phyloP scores from a whole-genome alignment of 768 basidiomycete species.

The Tephrocybe sp. region DNA sequence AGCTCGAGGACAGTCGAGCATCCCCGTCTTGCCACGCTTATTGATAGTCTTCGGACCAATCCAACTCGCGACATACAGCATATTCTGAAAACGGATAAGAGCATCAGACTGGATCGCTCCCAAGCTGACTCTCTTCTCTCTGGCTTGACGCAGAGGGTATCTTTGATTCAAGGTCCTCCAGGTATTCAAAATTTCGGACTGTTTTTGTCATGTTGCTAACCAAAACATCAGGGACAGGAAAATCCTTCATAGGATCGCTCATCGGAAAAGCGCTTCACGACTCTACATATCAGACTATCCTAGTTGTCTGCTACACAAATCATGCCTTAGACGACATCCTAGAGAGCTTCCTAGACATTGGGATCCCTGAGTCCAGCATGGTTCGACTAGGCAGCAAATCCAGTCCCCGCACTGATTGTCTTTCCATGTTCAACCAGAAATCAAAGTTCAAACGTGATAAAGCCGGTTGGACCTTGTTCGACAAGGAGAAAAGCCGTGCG shows the following conservation, averaged over 20 bases:
- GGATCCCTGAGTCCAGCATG: constrained; percentile 48
- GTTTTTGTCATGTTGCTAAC: background rate
- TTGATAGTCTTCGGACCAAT: constrained; percentile 27
- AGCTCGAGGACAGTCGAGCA: too few species aligned
- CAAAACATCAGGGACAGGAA: constrained; percentile 58
- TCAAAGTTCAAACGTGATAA: constrained; percentile 23
- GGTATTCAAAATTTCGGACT: constrained; percentile 36
- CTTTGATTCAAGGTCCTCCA: constrained; percentile 72
- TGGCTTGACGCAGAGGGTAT: constrained; percentile 55
- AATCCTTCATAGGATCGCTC: constrained; percentile 71
- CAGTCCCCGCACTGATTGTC: constrained; percentile 41
- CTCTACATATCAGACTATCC: constrained; percentile 45
- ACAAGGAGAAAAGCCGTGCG: constrained; percentile 32
- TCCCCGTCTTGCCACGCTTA: constrained; percentile 13
- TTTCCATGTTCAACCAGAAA: constrained; percentile 44
- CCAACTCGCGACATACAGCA: constrained; percentile 39
- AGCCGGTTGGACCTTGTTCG: constrained; percentile 41
- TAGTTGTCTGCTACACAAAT: constrained; percentile 75
- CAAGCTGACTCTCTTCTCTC: constrained; percentile 49
- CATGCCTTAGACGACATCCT: constrained; percentile 75
- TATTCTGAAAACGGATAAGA: constrained; percentile 34
- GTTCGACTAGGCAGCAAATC: constrained; percentile 64
- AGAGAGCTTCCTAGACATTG: constrained; percentile 58
- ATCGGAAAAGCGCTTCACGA: constrained; percentile 61
- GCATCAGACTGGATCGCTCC: constrained; percentile 50